Evolutionary conservation across 2,329 filamentous ascomycete genomes (phyloP), one percentile per base, ranked within the genome.

Genomic region (Aphanocladium album): DNA sequence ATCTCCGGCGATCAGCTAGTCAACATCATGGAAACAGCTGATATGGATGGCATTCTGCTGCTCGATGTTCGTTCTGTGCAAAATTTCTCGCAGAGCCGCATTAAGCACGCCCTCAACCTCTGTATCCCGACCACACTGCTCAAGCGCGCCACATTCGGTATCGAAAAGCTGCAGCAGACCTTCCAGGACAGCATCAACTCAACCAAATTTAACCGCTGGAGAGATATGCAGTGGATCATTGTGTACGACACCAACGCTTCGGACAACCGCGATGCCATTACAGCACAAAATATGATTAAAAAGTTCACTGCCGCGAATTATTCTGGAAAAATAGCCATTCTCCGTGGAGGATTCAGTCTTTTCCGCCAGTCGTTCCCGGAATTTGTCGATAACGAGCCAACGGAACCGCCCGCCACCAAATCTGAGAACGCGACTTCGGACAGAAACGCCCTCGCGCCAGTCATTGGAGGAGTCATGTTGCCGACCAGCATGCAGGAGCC

Each of bases 111-210:
- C 0, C 76, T 99, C 35, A 98, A 96, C 70, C 79, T 99, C 5
- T 98, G 95, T 70, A 96, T 98, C 63, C 95, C 95, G 0, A 98
- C 95, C 0, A 98, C 93, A 0, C 78, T 99, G 16, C 77, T 99
- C 19, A 98, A 98, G 74, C 83, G 95, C 54, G 88, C 91, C 0
- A 96, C 92, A 0, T 98, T 96, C 74, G 93, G 93, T 67, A 83
- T 96, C 14, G 82, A 92, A 64, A 97, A 96, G 71, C 79, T 99
- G 35, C 86, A 90, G 65, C 89, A 93, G 63, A 97, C 91, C 0
- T 96, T 99, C 70, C 89, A 90, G 63, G 83, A 83, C 16, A 83
- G 88, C 7, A 75, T 80, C 2, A 88, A 93, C 62, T 87, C 88
- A 65, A 79, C 80, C 11, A 88, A 81, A 62, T 97, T 99, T 68